Evolutionary conservation across 1,139 yeast species (phyloP).

Genomic region (Saccharomycopsis hybrid): DNA sequence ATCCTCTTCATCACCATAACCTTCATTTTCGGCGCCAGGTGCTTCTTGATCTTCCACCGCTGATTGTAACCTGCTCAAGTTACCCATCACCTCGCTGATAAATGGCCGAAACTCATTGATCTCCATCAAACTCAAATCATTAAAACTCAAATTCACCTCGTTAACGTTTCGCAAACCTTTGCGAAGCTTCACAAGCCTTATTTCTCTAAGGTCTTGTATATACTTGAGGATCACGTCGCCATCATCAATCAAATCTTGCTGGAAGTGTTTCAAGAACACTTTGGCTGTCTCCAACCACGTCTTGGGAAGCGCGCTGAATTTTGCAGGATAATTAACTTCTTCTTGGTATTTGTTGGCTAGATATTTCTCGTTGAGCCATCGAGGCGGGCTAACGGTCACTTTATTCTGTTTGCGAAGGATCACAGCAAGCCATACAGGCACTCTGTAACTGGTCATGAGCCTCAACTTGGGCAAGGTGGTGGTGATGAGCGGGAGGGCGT

Average conservation of each 20-base stretch:
- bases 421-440: conserved; percentile 87
- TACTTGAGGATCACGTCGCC: conserved; percentile 57
- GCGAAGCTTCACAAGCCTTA: conserved; percentile 73
- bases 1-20: conserved; percentile 3
- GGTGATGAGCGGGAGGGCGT: conserved; percentile 3
- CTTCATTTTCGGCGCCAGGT: neutral
- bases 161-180: conserved; percentile 74
- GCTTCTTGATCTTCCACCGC: conserved; percentile 28
- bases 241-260: conserved; percentile 70
- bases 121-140: conserved; percentile 76
- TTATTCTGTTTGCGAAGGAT: conserved; percentile 77
- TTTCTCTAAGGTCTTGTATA: conserved; percentile 79
- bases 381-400: conserved; percentile 81
- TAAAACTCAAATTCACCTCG: conserved; percentile 77
- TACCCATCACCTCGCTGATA: conserved; percentile 72
- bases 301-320: conserved; percentile 73
- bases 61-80: conserved; percentile 49
- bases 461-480: conserved; percentile 27
- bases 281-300: conserved; percentile 83
- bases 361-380: conserved; percentile 65
- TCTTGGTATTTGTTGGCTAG: conserved; percentile 58
- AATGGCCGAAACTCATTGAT: conserved; percentile 86
- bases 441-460: conserved; percentile 63
- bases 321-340: conserved; percentile 50
- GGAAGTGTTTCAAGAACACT: conserved; percentile 52